phyloP scores from a whole-genome alignment of 768 basidiomycete species.

The Rubroboletus satanas region DNA sequence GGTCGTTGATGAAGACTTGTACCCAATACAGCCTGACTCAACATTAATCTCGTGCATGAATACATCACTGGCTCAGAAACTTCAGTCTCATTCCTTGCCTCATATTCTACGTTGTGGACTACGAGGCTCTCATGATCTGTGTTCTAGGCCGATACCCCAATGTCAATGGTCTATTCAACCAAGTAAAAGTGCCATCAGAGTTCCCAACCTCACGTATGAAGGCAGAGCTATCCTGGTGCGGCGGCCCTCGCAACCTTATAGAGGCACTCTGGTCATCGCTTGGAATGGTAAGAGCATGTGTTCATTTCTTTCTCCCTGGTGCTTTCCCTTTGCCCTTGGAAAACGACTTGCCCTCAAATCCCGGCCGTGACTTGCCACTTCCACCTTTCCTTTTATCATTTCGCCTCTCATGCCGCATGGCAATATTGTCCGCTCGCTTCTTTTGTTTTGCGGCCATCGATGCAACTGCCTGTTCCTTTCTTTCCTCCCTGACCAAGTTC shows the following conservation, averaged over 20 bases:
- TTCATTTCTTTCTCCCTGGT: conserved; percentile 22
- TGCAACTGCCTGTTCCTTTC: conserved; percentile 71
- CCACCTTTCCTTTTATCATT: conserved; percentile 54
- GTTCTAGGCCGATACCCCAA: neutral
- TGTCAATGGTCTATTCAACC: neutral
- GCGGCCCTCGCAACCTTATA: neutral
- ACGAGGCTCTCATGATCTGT: neutral
- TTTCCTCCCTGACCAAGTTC: conserved; percentile 63
- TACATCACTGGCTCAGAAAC: neutral
- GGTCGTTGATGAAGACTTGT: conserved; percentile 8
- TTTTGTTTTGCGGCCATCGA: conserved; percentile 84
- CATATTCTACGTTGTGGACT: too few species aligned
- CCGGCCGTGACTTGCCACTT: conserved; percentile 68
- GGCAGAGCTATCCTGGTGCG: neutral
- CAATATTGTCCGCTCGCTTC: conserved; percentile 89
- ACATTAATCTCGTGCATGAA: neutral
- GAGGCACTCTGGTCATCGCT: neutral
- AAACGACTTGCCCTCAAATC: conserved; percentile 84
- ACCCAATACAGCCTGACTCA: too few species aligned
- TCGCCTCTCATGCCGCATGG: conserved; percentile 74
- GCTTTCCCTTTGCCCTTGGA: conserved; percentile 47
- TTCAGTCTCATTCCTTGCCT: neutral
- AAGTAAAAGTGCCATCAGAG: neutral
- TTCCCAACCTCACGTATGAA: neutral
- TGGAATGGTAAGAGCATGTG: neutral